phyloP scores from a whole-genome alignment of 2,329 filamentous ascomycete genomes.

The Alternaria ventricosa region DNA sequence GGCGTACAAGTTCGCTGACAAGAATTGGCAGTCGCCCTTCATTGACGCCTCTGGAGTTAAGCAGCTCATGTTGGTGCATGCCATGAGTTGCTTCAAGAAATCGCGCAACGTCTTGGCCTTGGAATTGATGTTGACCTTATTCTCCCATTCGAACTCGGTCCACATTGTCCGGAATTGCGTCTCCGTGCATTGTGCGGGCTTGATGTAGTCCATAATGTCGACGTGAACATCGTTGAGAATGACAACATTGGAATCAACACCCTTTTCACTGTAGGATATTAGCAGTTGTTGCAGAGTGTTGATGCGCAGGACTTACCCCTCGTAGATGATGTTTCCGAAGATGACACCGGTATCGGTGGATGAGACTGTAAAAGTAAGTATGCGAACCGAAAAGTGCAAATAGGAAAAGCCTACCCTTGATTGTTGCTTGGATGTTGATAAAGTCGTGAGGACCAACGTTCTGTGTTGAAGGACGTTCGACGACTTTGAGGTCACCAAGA shows the following conservation, averaged over 20 bases:
- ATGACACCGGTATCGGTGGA: slow-evolving; percentile 98
- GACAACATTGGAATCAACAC: slow-evolving; percentile 80
- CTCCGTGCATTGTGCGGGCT: slow-evolving; percentile 94
- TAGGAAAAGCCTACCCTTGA: slow-evolving; percentile 79
- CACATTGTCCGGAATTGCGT: slow-evolving; percentile 99
- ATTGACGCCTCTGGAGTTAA: slow-evolving; percentile 94
- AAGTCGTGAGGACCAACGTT: slow-evolving; percentile 96
- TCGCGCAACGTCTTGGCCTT: slow-evolving; percentile 91
- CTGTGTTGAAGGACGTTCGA: slow-evolving; percentile 94
- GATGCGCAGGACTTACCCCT: slow-evolving; percentile 61
- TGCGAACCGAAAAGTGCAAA: slow-evolving; percentile 34
- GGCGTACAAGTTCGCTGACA: slow-evolving; percentile 96
- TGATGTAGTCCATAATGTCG: slow-evolving; percentile 99
- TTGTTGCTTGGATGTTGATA: slow-evolving; percentile 96
- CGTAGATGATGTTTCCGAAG: slow-evolving; percentile 98
- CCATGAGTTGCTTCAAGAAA: slow-evolving; percentile 94
- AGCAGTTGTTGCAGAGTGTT: background rate
- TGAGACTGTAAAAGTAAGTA: slow-evolving; percentile 65
- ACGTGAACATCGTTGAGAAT: slow-evolving; percentile 98
- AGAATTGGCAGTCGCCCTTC: slow-evolving; percentile 96
- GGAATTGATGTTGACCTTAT: slow-evolving; percentile 99
- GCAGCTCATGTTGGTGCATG: slow-evolving; percentile 98
- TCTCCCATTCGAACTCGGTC: slow-evolving; percentile 99
- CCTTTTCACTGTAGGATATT: slow-evolving; percentile 75
- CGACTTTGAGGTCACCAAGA: slow-evolving; percentile 94